Base-by-base conservation (phyloP, 371 early-diverging fungal genomes). In the Zychaea mexicana region DNA sequence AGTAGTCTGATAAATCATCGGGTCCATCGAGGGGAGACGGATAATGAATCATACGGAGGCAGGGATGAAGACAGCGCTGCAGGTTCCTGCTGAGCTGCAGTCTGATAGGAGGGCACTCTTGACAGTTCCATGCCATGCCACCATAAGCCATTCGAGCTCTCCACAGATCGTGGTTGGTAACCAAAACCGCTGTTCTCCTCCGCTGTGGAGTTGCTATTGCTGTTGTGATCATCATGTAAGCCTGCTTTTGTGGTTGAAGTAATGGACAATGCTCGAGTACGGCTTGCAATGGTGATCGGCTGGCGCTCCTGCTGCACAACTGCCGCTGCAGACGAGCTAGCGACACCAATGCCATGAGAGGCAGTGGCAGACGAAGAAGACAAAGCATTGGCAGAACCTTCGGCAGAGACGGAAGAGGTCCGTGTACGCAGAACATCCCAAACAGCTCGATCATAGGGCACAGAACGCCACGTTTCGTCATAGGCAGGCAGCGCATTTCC, bases 41-140 rank as follows among this genome's bases (percentile, higher is more conserved):
- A 65, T 47, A 68, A 31, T 26, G 68, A 55, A n/a, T 81, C 81
- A 52, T 81, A 81, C 21, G 76, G 65, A 10, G 81, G 81, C 15
- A 78, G 52, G 10, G 81, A 81, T 9, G 70, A 69, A 13, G 81
- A 81, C 12, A 78, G 60, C 2, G 67, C 42, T 1, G 64, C 73
- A 28, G 67, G 69, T n/a, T 65, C 73, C 46, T 72, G 72, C 47
- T 72, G 71, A 19, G 72, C 72, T 17, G 73, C 77, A 6, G 77
- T 79, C n/a, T 64, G 53, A 49, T 79, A 79, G 47, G 77, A 76
- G n/a, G 80, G 80, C 0, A 79, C 80, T 26, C 77, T 33, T 9
- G 77, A 70, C 21, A 79, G 45, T 36, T 79, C 70, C 59, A 68
- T 61, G 1, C 79, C 79, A 33, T 79, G 60, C 76, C 76, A 79